These are phyloP conservation scores for Pseudogymnoascus sp. DNA, from an alignment of 2,329 filamentous ascomycete species.

Conservation along the genomic window DNA sequence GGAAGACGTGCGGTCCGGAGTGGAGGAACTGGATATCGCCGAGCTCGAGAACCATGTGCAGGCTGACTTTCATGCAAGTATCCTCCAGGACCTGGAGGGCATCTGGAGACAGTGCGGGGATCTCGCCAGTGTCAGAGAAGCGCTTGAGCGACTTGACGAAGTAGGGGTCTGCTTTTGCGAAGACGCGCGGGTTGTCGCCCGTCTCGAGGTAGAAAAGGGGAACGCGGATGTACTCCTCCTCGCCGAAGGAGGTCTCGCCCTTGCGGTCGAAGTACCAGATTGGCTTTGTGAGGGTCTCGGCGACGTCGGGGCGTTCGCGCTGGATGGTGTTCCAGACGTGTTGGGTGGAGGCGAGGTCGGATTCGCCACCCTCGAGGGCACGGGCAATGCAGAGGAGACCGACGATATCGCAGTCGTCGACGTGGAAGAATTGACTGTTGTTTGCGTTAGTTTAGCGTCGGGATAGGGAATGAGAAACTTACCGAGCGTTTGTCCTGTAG, in stretches of 20 bases:
- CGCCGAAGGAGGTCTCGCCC: constrained; percentile 66
- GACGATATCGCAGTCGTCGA: constrained; percentile 75
- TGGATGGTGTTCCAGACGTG: constrained; percentile 76
- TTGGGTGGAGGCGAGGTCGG: constrained; percentile 71
- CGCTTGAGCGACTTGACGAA: constrained; percentile 68
- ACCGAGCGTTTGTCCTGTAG: constrained; percentile 75
- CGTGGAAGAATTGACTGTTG: constrained; percentile 69
- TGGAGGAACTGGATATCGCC: constrained; percentile 78
- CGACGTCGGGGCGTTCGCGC: constrained; percentile 66
- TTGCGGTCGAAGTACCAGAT: constrained; percentile 93
- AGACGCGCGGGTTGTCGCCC: constrained; percentile 53
- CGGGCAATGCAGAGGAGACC: constrained; percentile 74
- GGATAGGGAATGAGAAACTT: constrained; percentile 14
- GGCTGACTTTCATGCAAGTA: constrained; percentile 61
- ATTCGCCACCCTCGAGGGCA: constrained; percentile 74
- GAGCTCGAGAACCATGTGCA: constrained; percentile 81
- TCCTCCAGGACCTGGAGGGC: constrained; percentile 66
- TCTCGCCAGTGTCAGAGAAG: constrained; percentile 64
- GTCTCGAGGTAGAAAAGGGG: constrained; percentile 71
- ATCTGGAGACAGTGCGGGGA: constrained; percentile 62
- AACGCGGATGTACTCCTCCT: constrained; percentile 66
- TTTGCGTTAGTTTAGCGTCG: background rate
- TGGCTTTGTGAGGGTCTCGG: constrained; percentile 64
- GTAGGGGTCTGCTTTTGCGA: constrained; percentile 87
- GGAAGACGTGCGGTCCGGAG: constrained; percentile 70